A percentile compares a stretch with the other conserved stretches of the same genome.
Evolutionary conservation across 495 filamentous ascomycete genomes (phyloP).

Genomic region (Penicillium cosmopolitanum): DNA sequence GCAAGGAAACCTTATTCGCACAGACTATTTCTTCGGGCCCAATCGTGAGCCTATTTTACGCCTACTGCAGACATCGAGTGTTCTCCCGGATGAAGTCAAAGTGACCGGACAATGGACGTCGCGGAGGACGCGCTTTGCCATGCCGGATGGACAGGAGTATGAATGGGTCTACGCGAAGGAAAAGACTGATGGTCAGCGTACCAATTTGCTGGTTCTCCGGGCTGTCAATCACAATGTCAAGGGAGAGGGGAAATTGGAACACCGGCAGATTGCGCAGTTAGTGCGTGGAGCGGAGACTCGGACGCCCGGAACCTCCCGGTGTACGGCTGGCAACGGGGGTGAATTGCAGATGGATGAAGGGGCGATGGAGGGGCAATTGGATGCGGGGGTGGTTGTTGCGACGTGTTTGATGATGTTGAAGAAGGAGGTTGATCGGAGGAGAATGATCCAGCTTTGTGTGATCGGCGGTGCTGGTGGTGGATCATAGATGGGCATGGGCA

Average conservation of each 20-base stretch:
- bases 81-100: constrained; percentile 9
- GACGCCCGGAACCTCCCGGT: constrained; percentile 42
- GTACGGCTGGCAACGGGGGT: constrained; percentile 57
- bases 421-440: constrained; percentile 59
- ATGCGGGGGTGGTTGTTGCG: constrained; percentile 46
- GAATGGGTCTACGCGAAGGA: constrained; percentile 53
- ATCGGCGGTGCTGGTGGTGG: constrained; percentile 32
- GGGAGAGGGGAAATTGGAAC: not conserved
- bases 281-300: constrained; percentile 46
- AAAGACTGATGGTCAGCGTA: constrained; percentile 31
- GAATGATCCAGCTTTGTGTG: constrained; percentile 47
- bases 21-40: constrained; percentile 56
- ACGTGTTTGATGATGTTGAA: constrained; percentile 61
- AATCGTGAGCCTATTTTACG: constrained; percentile 35
- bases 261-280: constrained; percentile 45
- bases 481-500: not conserved
- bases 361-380: constrained; percentile 27
- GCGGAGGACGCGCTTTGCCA: constrained; percentile 40
- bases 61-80: constrained; percentile 21
- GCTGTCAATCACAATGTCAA: constrained; percentile 7
- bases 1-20: constrained; percentile 36
- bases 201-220: constrained; percentile 41
- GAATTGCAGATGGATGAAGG: constrained; percentile 46
- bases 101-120: constrained; percentile 34
- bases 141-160: constrained; percentile 41